Evolutionary conservation across 495 filamentous ascomycete species (phyloP), one percentile per base, ranked within the genome.

Genomic region (Neohortaea acidophila): DNA sequence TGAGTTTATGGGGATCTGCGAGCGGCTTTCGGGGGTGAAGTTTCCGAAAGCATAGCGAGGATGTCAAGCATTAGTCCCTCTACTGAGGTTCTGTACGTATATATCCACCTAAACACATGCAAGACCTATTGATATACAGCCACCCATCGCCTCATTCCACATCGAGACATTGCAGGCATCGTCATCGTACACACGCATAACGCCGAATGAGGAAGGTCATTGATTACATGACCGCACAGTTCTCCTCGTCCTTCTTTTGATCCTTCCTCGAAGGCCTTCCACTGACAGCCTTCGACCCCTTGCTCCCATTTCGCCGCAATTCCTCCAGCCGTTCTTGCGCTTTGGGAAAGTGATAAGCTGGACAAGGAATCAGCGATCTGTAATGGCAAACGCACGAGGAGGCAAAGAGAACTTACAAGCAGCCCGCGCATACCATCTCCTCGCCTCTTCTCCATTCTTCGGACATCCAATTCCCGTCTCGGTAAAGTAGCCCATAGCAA

Each of bases 401-500:
- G 27, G 4, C 22, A 41, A 35, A 31, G 13, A 39, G 43, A 27
- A 79, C 87, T 75, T 61, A 94, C 89, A 80, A 60, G 89, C 89
- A 63, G 89, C 84, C 60, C 86, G 72, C 72, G 85, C 94, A 63
- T 97, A 97, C 89, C 89, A 97, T 51, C 84, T 70, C 64, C 94
- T 93, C 14, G 87, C 89, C 61, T 94, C 89, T 51, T 97, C 89
- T 45, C 94, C 43, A 55, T 84, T 85, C 3, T 79, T 72, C 20
- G 75, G 66, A 35, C 79, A 73, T n/a, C 89, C 89, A 46, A 97
- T 94, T 0, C 89, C 89, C 21, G 84, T 79, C 58, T 97, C 89
- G 0, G 84, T 92, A 48, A 89, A 96, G 56, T 94, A 94, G 2
- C 89, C 89, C 83, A 97, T 86, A 0, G 89, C 89, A 65, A 93